Evolutionary conservation across 2,329 filamentous ascomycete species (phyloP).

Genomic region (Elsinoe batatas): DNA sequence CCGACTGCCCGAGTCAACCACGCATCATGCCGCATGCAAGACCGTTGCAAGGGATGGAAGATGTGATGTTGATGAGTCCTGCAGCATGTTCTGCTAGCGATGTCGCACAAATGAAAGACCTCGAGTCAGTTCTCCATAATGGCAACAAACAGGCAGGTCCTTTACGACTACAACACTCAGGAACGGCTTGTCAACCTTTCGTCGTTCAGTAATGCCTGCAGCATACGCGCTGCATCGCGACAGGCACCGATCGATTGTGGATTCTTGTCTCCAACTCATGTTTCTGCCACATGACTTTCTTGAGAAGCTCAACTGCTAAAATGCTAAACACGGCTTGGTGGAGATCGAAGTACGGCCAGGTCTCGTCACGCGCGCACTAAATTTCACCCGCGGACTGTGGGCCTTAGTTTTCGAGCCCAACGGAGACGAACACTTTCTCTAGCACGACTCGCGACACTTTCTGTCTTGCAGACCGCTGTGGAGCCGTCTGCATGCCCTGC

Average conservation of each 20-base stretch:
- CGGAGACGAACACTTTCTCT: neutral
- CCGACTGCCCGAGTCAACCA: conserved; percentile 1
- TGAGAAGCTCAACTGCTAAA: neutral
- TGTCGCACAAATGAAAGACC: neutral
- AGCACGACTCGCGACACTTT: neutral
- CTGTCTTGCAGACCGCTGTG: conserved; percentile 1
- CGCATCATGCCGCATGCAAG: neutral
- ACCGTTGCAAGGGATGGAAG: conserved; percentile 3
- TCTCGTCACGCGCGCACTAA: conserved; percentile 10
- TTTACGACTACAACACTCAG: neutral
- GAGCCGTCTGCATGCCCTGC: neutral
- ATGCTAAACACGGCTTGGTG: neutral
- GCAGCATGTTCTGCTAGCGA: neutral
- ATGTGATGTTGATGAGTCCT: neutral
- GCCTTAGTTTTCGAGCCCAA: neutral
- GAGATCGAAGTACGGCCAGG: neutral
- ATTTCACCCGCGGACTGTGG: neutral
- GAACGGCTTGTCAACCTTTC: neutral
- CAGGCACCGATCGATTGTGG: neutral
- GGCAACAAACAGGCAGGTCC: neutral
- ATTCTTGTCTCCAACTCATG: neutral
- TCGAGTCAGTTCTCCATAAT: neutral
- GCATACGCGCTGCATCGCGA: neutral
- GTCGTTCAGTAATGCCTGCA: neutral
- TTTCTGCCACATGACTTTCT: neutral